Evolutionary conservation across 768 basidiomycete species (phyloP).

Genomic region (Auriscalpium orientale): DNA sequence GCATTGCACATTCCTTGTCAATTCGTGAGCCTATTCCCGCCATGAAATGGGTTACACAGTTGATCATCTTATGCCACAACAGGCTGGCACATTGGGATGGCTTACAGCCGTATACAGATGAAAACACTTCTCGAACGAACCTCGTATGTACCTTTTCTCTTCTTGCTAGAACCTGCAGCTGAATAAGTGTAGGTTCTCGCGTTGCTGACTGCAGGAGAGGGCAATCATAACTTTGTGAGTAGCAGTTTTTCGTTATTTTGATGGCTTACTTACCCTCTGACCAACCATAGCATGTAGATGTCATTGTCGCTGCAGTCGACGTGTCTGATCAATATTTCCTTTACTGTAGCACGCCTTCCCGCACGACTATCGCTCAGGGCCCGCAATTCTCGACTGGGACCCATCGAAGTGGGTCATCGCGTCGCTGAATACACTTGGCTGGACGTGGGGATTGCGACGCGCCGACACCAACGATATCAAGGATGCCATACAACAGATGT

Average conservation of each 20-base stretch:
- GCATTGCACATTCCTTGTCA: constrained; percentile 67
- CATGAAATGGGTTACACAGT: neutral
- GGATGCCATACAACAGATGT: constrained; percentile 43
- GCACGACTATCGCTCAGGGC: constrained; percentile 69
- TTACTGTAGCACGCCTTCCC: constrained; percentile 61
- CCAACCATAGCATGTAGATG: constrained; percentile 36
- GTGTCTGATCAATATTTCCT: neutral
- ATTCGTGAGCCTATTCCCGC: constrained; percentile 41
- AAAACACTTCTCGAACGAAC: constrained; percentile 70
- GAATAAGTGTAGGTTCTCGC: constrained; percentile 46
- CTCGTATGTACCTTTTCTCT: constrained; percentile 35
- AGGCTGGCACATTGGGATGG: constrained; percentile 80
- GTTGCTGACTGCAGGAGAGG: constrained; percentile 66
- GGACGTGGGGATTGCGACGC: constrained; percentile 41
- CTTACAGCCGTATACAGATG: constrained; percentile 72
- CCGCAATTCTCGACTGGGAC: constrained; percentile 59
- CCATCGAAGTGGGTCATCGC: constrained; percentile 76
- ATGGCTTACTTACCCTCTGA: neutral
- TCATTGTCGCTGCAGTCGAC: too few species aligned
- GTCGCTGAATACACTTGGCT: constrained; percentile 38
- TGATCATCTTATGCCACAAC: neutral
- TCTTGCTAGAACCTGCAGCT: neutral
- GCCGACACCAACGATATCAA: constrained; percentile 42
- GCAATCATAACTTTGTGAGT: constrained; percentile 70
- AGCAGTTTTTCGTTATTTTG: neutral